These are phyloP conservation scores for Boletus eberwhitei DNA, from an alignment of 768 basidiomycete genomes.

Conservation along the genomic window DNA sequence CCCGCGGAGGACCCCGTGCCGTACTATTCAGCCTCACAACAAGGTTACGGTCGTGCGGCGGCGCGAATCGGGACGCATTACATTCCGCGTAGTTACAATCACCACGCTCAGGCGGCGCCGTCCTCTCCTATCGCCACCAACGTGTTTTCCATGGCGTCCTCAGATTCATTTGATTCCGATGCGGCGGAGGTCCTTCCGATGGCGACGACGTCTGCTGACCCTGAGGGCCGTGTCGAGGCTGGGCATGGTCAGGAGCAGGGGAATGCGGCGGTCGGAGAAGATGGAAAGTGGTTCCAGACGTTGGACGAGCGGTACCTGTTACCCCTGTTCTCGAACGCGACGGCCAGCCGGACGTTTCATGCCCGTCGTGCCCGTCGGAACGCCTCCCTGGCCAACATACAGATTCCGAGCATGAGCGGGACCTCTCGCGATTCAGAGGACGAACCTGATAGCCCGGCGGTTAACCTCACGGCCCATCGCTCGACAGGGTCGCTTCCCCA, in stretches of 20 bases:
- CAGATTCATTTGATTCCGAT: slow-evolving; percentile 77
- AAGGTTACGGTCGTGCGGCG: slow-evolving; percentile 31
- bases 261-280: slow-evolving; percentile 43
- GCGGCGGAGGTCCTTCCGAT: slow-evolving; percentile 72
- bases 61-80: slow-evolving; percentile 61
- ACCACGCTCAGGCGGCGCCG: slow-evolving; percentile 41
- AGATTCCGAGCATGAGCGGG: slow-evolving; percentile 23
- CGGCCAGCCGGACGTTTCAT: slow-evolving; percentile 83
- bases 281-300: slow-evolving; percentile 94
- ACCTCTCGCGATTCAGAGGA: slow-evolving; percentile 40
- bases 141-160: slow-evolving; percentile 68
- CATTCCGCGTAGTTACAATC: slow-evolving; percentile 52
- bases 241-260: slow-evolving; percentile 5
- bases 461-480: slow-evolving; percentile 38
- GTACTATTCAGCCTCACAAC: slow-evolving; percentile 29
- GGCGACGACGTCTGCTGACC: slow-evolving; percentile 47
- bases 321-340: slow-evolving; percentile 90
- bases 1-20: slow-evolving; percentile 45
- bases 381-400: slow-evolving; percentile 26
- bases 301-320: slow-evolving; percentile 93
- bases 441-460: slow-evolving; percentile 40
- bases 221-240: slow-evolving; percentile 9
- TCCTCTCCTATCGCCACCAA: slow-evolving; percentile 20
- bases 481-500: slow-evolving; percentile 3
- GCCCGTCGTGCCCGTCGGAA: slow-evolving; percentile 64